Percentiles rank a stretch among this genome's conserved stretches.
Evolutionary conservation across 2,329 filamentous ascomycete genomes (phyloP).

Genomic region (Colletotrichum sp.): DNA sequence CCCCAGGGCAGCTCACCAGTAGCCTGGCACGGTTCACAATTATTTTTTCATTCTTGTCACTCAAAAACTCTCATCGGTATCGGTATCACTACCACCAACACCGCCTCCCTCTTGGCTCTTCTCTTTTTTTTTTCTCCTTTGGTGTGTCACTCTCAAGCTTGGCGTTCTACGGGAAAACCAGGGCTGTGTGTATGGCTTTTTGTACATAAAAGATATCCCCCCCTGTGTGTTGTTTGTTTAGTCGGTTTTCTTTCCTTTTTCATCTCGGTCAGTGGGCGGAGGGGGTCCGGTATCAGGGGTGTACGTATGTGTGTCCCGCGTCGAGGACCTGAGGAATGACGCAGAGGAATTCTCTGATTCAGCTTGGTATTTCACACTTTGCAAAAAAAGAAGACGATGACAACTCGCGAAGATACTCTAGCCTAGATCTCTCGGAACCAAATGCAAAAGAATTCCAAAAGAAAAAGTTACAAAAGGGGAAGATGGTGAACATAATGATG

Average conservation of each 20-base stretch:
- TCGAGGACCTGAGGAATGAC: too few relatives aligned
- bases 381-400: neutral
- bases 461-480: neutral
- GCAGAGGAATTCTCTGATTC: too few relatives aligned
- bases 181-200: neutral
- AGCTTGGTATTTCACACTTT: neutral
- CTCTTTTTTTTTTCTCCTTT: neutral
- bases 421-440: neutral
- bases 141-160: neutral
- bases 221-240: neutral
- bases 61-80: neutral
- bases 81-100: neutral
- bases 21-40: neutral
- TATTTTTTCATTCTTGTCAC: neutral
- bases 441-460: neutral
- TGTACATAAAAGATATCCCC: constrained; percentile 4
- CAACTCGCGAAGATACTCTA: neutral
- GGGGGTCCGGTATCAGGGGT: neutral
- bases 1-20: neutral
- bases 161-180: neutral
- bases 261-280: neutral
- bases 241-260: neutral
- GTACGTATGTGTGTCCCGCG: too few relatives aligned
- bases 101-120: neutral
- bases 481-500: neutral